These are phyloP conservation scores for Phanerochaete carnosa DNA, from an alignment of 768 basidiomycete species.

Conservation along the genomic window DNA sequence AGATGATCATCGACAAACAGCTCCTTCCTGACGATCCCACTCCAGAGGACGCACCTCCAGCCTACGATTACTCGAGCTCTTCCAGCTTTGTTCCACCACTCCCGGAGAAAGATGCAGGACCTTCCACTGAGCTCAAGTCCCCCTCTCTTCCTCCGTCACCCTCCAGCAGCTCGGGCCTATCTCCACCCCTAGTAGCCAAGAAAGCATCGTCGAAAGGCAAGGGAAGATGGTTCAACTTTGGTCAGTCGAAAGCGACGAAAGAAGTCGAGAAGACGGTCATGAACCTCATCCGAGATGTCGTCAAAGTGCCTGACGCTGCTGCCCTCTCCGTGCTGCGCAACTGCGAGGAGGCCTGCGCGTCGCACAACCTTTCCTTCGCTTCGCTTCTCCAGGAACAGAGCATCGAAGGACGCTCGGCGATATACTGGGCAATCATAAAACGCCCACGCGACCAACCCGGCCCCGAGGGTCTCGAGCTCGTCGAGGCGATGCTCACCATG, in stretches of 20 bases:
- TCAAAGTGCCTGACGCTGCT: constrained; percentile 23
- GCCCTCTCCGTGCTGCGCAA: constrained; percentile 49
- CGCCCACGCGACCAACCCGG: constrained; percentile 31
- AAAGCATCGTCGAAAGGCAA: not conserved
- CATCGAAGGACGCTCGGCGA: constrained; percentile 60
- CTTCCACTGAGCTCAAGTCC: not conserved
- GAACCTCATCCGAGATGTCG: constrained; percentile 50
- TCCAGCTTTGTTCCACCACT: not conserved
- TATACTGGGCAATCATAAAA: constrained; percentile 76
- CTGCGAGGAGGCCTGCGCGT: constrained; percentile 58
- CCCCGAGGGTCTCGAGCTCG: constrained; percentile 25
- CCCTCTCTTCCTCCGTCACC: not conserved
- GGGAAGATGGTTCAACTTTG: constrained; percentile 16
- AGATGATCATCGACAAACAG: constrained; percentile 24
- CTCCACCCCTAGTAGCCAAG: not conserved
- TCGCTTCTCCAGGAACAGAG: constrained; percentile 56
- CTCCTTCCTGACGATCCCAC: constrained; percentile 23
- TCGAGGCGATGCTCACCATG: constrained; percentile 51
- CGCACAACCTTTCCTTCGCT: constrained; percentile 48
- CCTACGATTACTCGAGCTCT: constrained; percentile 17
- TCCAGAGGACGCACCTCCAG: constrained; percentile 25
- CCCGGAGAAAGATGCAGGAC: not conserved
- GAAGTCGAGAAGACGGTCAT: constrained; percentile 54
- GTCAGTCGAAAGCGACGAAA: constrained; percentile 28
- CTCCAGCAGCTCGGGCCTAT: not conserved